phyloP scores from a whole-genome alignment of 352 stramenopile species.

The Globisporangium nagaii region DNA sequence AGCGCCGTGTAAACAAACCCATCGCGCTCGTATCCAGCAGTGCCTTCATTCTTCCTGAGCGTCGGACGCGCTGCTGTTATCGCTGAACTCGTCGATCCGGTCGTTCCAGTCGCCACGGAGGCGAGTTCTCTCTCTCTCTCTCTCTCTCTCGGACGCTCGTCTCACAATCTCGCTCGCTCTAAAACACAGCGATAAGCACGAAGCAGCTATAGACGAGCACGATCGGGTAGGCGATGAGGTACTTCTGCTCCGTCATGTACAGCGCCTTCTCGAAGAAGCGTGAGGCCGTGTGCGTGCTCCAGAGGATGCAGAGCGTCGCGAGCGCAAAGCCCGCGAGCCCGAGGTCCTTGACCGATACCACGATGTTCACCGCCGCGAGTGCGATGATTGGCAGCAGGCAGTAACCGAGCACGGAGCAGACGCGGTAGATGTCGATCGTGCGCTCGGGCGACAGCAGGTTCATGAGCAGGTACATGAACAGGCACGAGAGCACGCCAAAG shows the following conservation, averaged over 20 bases:
- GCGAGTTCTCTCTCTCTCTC: too few species aligned
- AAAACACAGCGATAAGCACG: constrained; percentile 99
- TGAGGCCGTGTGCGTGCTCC: constrained; percentile 93
- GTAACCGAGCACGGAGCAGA: constrained; percentile 96
- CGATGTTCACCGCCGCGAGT: constrained; percentile 91
- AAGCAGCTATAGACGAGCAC: constrained; percentile 97
- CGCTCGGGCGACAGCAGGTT: constrained; percentile 91
- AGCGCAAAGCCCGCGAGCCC: constrained; percentile 80
- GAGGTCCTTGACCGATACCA: constrained; percentile 84
- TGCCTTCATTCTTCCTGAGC: too few species aligned
- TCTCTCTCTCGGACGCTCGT: neutral
- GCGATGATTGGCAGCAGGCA: constrained; percentile 95
- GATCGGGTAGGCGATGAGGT: constrained; percentile 97
- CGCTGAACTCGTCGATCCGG: too few species aligned
- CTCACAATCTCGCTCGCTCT: constrained; percentile 6
- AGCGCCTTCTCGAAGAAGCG: constrained; percentile 95
- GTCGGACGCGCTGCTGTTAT: too few species aligned
- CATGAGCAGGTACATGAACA: constrained; percentile 94
- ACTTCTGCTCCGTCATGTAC: constrained; percentile 95
- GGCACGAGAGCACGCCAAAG: constrained; percentile 95
- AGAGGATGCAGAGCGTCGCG: constrained; percentile 85
- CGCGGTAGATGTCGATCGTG: constrained; percentile 90
- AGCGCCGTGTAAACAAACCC: too few species aligned
- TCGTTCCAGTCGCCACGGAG: too few species aligned
- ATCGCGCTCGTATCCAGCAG: too few species aligned